Evolutionary conservation across 1,284 basidiomycete genomes (phyloP), one percentile per base, ranked within the genome.

Genomic region (Cryptococcus amylolentus): DNA sequence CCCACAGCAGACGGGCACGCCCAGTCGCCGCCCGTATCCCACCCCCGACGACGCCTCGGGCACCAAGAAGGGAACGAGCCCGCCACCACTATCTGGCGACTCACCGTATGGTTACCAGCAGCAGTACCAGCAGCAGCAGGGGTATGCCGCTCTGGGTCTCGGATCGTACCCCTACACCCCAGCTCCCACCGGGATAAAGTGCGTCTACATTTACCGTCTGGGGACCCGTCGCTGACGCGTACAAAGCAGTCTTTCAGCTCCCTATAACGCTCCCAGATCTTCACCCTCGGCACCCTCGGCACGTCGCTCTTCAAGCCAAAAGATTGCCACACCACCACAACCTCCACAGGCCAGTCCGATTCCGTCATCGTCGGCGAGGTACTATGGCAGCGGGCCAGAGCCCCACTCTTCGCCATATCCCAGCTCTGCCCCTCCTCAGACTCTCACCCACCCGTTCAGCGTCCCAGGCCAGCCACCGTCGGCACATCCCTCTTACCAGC

Each of bases 11-110:
- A 64, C 69, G 13, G 61, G 51, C 38, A 54, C 65, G 28, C 65
- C 70, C 27, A 73, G 69, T 51, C 70, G 70, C 23, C 59, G 69
- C 23, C 45, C 69, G 4, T 72, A 67, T 48, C 56, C 63, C 43
- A 53, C 61, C 3, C 54, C 61, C 14, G 62, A 66, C 50, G 27
- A 56, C 9, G 42, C 48, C 8, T 41, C 52, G 35, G 54, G 52
- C n/a, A 54, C 28, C 23, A 54, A 61, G 27, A 40, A 63, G 27
- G 63, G 23, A 23, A 64, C 50, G 66, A 68, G 39, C 16, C 41
- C 16, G 41, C n/a, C 41, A 7, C 10, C 10, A 9, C 1, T 5
- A 8, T 9, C 20, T 44, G 54, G 20, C 26, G 35, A 28, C 27
- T n/a, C 37, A 10, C 31, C 31, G 9, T 54, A 53, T 39, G 39